Base-by-base conservation (phyloP, 768 basidiomycete genomes). In the Punctularia strigosozonata region DNA sequence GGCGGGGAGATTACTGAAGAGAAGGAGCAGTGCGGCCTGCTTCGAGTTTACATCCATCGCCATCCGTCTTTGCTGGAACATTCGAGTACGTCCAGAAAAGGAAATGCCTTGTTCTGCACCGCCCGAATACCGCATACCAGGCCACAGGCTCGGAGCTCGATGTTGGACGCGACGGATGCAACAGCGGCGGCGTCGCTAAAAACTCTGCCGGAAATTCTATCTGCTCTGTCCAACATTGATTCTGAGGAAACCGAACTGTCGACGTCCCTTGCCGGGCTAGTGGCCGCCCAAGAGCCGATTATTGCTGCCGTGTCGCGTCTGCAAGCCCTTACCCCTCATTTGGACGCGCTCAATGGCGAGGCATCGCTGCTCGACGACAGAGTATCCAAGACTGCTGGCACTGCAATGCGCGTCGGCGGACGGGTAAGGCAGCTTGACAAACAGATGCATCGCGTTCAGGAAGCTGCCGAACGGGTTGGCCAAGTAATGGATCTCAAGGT, bases 401-500 rank as follows among this genome's bases (percentile, higher is more conserved):
- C 81, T 8, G 86, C 83, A 8, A 79, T 91, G 50, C 68, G 92
- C 35, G 85, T 99, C 6, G 89, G 92, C n/a, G 84, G 88, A 23
- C 80, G 81, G 36, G 95, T 99, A 18, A 69, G 83, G 21, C 69
- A 75, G 4, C 68, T 99, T 31, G 95, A 99, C 54, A 82, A 89
- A 54, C 90, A 98, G 63, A 92, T 98, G 79, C 69, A 77, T 14
- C 69, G 89, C 39, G 85, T 99, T 14, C 71, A 80, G 15, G 85
- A 89, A 55, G 87, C 91, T 12, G 77, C 75, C n/a, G 95, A 98
- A 42, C 74, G 87, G 37, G 87, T 98, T 7, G 80, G 77, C 4
- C 87, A 90, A 53, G 88, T 97, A 28, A 83, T 95, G 65, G 95
- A 98, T 43, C 75, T 99, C 48, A 97, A 95, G 73, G 91, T 87